A percentile compares a stretch with the other conserved stretches of the same genome.
These are phyloP conservation scores for Cladosporium phlei DNA, from an alignment of 2,329 filamentous ascomycete genomes.

Conservation along the genomic window DNA sequence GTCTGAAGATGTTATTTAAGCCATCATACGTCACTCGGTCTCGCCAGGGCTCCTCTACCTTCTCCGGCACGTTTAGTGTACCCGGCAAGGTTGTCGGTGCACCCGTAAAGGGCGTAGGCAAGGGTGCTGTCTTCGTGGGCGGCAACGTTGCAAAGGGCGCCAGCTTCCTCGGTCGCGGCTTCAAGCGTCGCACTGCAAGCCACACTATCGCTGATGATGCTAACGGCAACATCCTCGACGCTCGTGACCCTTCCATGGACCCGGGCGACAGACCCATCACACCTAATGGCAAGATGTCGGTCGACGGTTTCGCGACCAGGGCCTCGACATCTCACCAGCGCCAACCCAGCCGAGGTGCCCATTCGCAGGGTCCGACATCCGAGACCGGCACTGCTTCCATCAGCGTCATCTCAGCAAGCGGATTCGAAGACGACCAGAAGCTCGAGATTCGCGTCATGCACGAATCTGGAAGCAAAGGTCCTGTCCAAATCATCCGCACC, in stretches of 20 bases:
- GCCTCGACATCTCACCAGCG: slow-evolving; percentile 37
- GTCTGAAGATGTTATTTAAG: slow-evolving; percentile 83
- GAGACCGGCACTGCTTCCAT: slow-evolving; percentile 74
- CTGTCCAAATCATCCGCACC: slow-evolving; percentile 83
- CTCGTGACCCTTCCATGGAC: slow-evolving; percentile 29
- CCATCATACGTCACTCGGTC: slow-evolving; percentile 84
- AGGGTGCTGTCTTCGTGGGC: slow-evolving; percentile 65
- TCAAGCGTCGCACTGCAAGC: slow-evolving; percentile 66
- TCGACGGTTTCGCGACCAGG: slow-evolving; percentile 19
- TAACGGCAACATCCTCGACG: slow-evolving; percentile 20
- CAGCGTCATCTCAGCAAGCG: slow-evolving; percentile 70
- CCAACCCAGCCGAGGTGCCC: slow-evolving; percentile 40
- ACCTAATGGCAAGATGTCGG: slow-evolving; percentile 19
- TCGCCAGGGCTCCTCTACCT: slow-evolving; percentile 86
- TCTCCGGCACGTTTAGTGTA: slow-evolving; percentile 80
- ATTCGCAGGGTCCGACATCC: slow-evolving; percentile 33
- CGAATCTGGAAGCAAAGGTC: slow-evolving; percentile 50
- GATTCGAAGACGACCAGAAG: slow-evolving; percentile 54
- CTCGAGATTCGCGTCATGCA: slow-evolving; percentile 32
- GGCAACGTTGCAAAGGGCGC: slow-evolving; percentile 84
- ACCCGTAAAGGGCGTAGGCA: slow-evolving; percentile 87
- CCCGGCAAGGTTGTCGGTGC: slow-evolving; percentile 89
- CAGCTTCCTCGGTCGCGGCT: slow-evolving; percentile 80
- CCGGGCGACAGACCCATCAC: slow-evolving; percentile 19
- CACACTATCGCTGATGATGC: slow-evolving; percentile 32